These are phyloP conservation scores for Leishmania arabica DNA, from an alignment of 208 protist genomes.

Conservation along the genomic window DNA sequence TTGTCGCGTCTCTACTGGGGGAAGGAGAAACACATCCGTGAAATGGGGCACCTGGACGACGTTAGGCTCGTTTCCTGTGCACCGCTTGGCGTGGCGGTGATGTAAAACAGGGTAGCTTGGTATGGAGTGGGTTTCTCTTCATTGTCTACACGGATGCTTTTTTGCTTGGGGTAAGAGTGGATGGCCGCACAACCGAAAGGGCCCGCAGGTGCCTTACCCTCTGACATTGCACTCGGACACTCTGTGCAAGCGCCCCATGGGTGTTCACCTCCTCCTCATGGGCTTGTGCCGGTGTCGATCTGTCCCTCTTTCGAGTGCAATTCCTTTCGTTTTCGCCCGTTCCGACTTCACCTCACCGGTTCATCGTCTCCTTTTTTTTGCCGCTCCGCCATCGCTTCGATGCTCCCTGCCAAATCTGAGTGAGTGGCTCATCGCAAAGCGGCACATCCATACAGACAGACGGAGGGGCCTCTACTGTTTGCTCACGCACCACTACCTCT, in stretches of 20 bases:
- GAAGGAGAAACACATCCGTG: too few species aligned
- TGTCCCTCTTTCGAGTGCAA: neutral
- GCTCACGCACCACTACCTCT: neutral
- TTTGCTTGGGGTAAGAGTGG: neutral
- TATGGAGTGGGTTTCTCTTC: neutral
- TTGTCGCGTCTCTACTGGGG: too few species aligned
- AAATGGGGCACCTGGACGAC: too few species aligned
- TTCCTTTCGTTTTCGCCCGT: neutral
- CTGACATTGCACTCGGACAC: neutral
- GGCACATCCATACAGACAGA: neutral
- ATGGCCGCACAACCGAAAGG: neutral
- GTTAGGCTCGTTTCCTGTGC: neutral
- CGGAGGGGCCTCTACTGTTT: neutral
- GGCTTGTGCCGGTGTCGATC: neutral
- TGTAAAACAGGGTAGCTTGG: neutral
- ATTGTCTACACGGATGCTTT: neutral
- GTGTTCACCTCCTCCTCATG: neutral
- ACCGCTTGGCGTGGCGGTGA: neutral
- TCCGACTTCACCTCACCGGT: neutral
- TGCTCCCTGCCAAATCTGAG: neutral
- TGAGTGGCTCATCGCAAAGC: neutral
- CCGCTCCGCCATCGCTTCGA: neutral
- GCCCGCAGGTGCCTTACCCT: neutral
- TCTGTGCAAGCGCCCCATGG: neutral
- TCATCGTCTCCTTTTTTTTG: neutral